A percentile compares a stretch with the other conserved stretches of the same genome.
phyloP scores from a whole-genome alignment of 2,329 filamentous ascomycete species.

The Harringtonia aguacate region DNA sequence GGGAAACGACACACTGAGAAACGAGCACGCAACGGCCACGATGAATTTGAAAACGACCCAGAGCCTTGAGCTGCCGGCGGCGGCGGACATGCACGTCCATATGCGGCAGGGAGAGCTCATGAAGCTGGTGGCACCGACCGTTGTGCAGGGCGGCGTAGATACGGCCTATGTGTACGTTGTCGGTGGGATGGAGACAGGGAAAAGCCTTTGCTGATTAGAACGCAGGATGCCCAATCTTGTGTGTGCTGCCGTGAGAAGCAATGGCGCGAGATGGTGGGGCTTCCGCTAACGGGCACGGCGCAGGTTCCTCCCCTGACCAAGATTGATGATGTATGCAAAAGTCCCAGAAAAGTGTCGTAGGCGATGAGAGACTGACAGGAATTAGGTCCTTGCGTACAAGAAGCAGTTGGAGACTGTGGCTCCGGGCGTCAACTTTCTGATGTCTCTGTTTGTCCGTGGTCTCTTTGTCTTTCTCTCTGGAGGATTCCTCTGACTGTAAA shows the following conservation, averaged over 20 bases:
- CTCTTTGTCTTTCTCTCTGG: neutral
- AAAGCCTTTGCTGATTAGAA: neutral
- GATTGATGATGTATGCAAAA: slow-evolving; percentile 8
- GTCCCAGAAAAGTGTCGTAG: no score
- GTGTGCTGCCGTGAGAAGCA: neutral
- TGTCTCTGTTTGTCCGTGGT: slow-evolving; percentile 47
- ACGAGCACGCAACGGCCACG: slow-evolving; percentile 9
- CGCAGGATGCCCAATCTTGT: slow-evolving; percentile 40
- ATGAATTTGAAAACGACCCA: slow-evolving; percentile 19
- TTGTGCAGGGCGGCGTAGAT: slow-evolving; percentile 19
- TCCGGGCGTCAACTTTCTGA: slow-evolving; percentile 55
- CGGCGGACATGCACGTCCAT: slow-evolving; percentile 63
- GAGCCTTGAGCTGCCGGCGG: slow-evolving; percentile 43
- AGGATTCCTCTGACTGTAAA: neutral
- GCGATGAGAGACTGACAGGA: slow-evolving; percentile 12
- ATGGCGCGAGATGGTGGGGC: no score
- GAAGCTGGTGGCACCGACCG: slow-evolving; percentile 37
- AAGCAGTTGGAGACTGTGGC: slow-evolving; percentile 47
- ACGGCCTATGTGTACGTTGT: slow-evolving; percentile 13
- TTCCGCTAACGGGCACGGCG: neutral
- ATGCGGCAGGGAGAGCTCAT: slow-evolving; percentile 58
- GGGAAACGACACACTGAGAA: neutral
- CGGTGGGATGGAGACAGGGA: neutral
- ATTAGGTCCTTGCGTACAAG: slow-evolving; percentile 55
- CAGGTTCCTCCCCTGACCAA: slow-evolving; percentile 12